Conservation (phyloP, 2,329 filamentous ascomycete genomes). For the Botrytis medusae region DNA sequence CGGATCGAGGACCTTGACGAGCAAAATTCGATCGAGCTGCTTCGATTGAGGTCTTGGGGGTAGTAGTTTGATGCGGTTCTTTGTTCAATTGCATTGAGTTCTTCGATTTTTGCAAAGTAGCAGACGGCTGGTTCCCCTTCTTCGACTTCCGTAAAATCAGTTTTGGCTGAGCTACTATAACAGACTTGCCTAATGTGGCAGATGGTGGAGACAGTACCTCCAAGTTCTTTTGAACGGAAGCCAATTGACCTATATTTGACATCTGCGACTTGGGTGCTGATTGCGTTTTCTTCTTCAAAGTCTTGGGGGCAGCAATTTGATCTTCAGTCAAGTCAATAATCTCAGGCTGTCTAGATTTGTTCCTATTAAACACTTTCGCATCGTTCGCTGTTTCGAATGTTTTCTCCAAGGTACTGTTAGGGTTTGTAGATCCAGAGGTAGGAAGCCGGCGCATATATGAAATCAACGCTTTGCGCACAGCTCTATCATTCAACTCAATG, state of each 20-base stretch:
- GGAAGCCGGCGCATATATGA: not conserved
- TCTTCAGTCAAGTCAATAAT: not conserved
- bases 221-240: not conserved
- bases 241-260: not conserved
- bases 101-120: not conserved
- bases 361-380: not conserved
- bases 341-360: not conserved
- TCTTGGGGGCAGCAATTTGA: not conserved
- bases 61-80: accelerated
- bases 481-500: not conserved
- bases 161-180: not conserved
- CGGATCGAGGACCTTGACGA: accelerated
- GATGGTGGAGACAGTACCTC: too few relatives aligned
- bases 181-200: not conserved
- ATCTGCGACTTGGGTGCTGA: not conserved
- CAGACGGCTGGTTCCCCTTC: not conserved
- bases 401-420: too few relatives aligned
- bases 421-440: not conserved
- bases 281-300: not conserved
- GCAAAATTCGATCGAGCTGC: not conserved
- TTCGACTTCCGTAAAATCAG: too few relatives aligned
- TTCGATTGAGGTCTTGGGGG: not conserved
- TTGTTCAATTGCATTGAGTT: not conserved
- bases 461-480: not conserved
- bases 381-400: not conserved